Percentiles rank a stretch among this genome's conserved stretches.
These are phyloP conservation scores for Solanum pennellii DNA, from an alignment of 257 asterid genomes.

Conservation along the genomic window DNA sequence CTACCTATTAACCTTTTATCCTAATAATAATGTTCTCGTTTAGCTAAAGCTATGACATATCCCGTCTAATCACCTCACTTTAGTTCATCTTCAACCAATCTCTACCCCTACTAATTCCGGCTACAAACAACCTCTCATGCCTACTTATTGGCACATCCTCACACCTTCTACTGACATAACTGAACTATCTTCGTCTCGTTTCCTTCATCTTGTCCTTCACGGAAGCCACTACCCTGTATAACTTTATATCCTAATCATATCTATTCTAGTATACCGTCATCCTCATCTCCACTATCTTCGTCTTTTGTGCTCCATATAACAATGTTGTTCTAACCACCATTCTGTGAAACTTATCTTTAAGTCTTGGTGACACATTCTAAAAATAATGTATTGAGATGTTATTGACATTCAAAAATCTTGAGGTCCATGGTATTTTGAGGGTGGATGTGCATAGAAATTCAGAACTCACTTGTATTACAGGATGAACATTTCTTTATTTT, in stretches of 20 bases:
- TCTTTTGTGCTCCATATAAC: background rate
- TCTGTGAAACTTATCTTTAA: background rate
- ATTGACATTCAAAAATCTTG: background rate
- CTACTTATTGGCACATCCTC: background rate
- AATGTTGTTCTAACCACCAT: background rate
- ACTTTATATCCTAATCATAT: background rate
- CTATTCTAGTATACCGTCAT: background rate
- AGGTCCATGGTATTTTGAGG: background rate
- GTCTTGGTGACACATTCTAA: background rate
- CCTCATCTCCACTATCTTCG: background rate
- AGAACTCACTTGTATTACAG: background rate
- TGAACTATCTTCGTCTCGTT: background rate
- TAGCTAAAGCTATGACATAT: background rate
- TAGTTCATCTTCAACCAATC: background rate
- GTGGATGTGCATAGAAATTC: background rate
- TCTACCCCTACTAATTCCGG: background rate
- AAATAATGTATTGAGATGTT: background rate
- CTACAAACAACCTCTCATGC: background rate
- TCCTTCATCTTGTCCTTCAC: background rate
- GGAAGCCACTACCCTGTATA: background rate
- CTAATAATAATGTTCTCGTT: background rate
- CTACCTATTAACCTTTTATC: background rate
- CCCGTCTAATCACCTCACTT: background rate
- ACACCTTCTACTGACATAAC: background rate
- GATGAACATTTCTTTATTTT: background rate